Conservation (phyloP, 75 land plant genomes). For the Cunninghamia lanceolata region DNA sequence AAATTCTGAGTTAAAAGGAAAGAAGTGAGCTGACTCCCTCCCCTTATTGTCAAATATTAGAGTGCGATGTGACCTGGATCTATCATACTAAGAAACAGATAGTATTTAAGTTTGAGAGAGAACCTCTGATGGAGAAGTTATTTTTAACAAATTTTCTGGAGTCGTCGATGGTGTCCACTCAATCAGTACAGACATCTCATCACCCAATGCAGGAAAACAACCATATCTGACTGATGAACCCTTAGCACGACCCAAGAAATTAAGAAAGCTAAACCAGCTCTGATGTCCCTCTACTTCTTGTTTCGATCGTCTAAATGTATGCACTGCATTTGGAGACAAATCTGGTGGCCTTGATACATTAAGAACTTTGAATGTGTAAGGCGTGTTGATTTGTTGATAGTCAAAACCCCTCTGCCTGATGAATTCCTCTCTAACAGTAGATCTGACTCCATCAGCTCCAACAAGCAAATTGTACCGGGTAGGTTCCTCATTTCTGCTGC, state of each 20-base stretch:
- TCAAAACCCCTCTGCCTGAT: constrained; percentile 33
- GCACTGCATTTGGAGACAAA: constrained; percentile 34
- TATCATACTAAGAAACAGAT: background rate
- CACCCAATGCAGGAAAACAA: constrained; percentile 33
- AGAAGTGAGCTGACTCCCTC: background rate
- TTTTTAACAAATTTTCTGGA: constrained; percentile 25
- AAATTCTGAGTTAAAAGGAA: background rate
- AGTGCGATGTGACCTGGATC: background rate
- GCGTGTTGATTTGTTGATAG: constrained; percentile 38
- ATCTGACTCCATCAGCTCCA: constrained; percentile 39
- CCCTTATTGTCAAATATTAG: background rate
- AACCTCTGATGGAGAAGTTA: constrained; percentile 28
- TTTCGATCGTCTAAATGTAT: constrained; percentile 30
- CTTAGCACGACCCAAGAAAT: constrained; percentile 9
- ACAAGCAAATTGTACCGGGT: constrained; percentile 31
- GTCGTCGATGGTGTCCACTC: constrained; percentile 27
- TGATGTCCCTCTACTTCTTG: constrained; percentile 20
- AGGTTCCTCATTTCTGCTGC: constrained; percentile 4
- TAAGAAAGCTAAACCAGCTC: constrained; percentile 19
- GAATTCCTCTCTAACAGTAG: constrained; percentile 26
- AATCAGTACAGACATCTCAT: constrained; percentile 36
- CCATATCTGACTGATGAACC: constrained; percentile 31
- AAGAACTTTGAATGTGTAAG: constrained; percentile 36
- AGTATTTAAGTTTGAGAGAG: background rate
- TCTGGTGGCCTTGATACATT: constrained; percentile 29